Conservation (phyloP, 2,329 filamentous ascomycete species). For the Colletotrichum noveboracense region DNA sequence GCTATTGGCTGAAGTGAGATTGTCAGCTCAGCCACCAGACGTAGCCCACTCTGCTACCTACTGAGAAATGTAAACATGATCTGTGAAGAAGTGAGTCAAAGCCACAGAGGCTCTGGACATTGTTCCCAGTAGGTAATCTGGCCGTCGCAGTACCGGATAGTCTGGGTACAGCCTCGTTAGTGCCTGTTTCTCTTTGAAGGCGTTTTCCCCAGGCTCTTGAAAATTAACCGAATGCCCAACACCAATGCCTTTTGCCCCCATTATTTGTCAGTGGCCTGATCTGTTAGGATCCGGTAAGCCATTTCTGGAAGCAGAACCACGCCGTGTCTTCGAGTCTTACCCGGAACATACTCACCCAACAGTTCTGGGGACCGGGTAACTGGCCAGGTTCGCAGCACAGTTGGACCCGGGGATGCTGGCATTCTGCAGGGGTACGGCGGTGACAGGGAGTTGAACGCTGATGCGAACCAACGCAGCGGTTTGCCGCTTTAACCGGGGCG, state of each 20-base stretch:
- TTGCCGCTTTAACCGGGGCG: neutral
- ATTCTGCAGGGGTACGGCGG: neutral
- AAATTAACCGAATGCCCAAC: neutral
- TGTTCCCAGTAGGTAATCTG: neutral
- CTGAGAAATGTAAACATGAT: neutral
- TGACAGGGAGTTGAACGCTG: neutral
- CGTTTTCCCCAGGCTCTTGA: neutral
- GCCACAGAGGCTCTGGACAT: neutral
- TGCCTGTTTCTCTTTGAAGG: neutral
- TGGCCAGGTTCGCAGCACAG: neutral
- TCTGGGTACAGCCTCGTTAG: neutral
- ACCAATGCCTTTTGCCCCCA: neutral
- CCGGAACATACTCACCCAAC: neutral
- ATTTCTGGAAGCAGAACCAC: neutral
- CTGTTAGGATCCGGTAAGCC: neutral
- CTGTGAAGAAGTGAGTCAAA: neutral
- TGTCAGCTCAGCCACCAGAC: neutral
- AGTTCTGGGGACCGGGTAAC: neutral
- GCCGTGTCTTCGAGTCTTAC: neutral
- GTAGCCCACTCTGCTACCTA: neutral
- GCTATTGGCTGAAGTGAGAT: neutral
- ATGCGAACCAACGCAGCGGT: neutral
- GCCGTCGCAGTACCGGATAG: neutral
- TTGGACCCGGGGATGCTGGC: neutral
- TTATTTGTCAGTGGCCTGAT: neutral